Base-by-base conservation (phyloP, 345 rosid species). In the Brassica carinata region DNA sequence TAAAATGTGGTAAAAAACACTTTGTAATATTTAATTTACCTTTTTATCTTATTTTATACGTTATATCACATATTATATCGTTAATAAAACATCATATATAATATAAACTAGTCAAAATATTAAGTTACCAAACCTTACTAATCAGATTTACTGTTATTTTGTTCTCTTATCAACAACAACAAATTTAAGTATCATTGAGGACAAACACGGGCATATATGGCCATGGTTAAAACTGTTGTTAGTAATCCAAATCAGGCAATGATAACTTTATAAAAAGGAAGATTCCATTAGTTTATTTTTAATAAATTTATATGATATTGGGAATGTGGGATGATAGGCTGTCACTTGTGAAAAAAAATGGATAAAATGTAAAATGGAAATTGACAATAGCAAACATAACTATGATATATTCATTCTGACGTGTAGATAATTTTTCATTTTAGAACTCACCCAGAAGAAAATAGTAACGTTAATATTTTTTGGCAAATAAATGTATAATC, bases 201-300 rank as follows among this genome's bases (percentile, higher is more conserved):
- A 64, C 26, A 31, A 64, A 65, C 26, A 17, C n/a, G 45, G 15
- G 26, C 8, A 65, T 65, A 0, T 15, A 3, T 65, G 14, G 27
- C 45, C 45, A 31, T 65, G 26, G 45, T 33, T 33, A 33, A 33
- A 65, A 34, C 26, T 15, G 26, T 8, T n/a, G 27, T 64, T 64
- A 31, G 68, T 31, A 31, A 64, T 64, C 68, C 26, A 64, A 64
- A 64, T 64, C 68, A 64, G 68, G 68, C 11, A 1, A n/a, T 31
- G 68, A 7, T 31, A 43, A 31, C 23, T 64, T 31, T 64, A 31
- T n/a, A 31, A 31, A 30, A 13, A 62, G 33, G 26, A 58, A 7
- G 0, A 9, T n/a, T 30, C 19, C 7, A 5, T 18, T 64, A 29
- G 38, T 33, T 63, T 13, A 38, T 14, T 63, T 11, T 31, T 62